These are phyloP conservation scores for Blastosporella zonata DNA, from an alignment of 1,284 basidiomycete species.

Conservation along the genomic window DNA sequence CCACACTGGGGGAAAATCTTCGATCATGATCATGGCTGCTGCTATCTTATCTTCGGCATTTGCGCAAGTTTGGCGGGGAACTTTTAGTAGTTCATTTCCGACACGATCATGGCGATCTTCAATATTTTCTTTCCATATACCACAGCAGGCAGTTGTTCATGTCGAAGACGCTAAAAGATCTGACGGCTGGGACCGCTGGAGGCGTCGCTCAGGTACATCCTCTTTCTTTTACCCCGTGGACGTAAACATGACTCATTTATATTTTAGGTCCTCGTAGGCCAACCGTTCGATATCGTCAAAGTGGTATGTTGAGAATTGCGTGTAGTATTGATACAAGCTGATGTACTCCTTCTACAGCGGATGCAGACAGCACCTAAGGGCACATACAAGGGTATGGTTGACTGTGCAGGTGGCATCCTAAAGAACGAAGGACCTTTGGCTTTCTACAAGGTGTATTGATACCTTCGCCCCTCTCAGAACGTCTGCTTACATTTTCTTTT, in stretches of 20 bases:
- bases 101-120: slow-evolving; percentile 13
- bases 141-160: slow-evolving; percentile 25
- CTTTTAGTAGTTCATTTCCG: slow-evolving; percentile 17
- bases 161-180: slow-evolving; percentile 66
- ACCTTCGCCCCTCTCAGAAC: neutral
- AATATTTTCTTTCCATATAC: slow-evolving; percentile 8
- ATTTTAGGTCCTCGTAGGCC: slow-evolving; percentile 80
- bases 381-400: slow-evolving; percentile 84
- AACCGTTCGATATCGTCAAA: slow-evolving; percentile 97
- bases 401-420: slow-evolving; percentile 86
- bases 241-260: slow-evolving; percentile 9
- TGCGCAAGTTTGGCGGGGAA: slow-evolving; percentile 24
- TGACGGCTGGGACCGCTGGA: slow-evolving; percentile 83
- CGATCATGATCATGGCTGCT: neutral
- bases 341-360: slow-evolving; percentile 44
- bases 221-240: slow-evolving; percentile 6
- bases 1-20: slow-evolving; percentile 9
- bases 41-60: slow-evolving; percentile 32
- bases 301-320: slow-evolving; percentile 54
- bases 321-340: slow-evolving; percentile 12
- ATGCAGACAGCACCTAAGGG: slow-evolving; percentile 95
- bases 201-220: slow-evolving; percentile 79
- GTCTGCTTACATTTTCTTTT: slow-evolving; percentile 3
- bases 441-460: slow-evolving; percentile 83
- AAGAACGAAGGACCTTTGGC: slow-evolving; percentile 91